Conservation (phyloP, 2,329 filamentous ascomycete genomes). For the Fusarium virguliforme region DNA sequence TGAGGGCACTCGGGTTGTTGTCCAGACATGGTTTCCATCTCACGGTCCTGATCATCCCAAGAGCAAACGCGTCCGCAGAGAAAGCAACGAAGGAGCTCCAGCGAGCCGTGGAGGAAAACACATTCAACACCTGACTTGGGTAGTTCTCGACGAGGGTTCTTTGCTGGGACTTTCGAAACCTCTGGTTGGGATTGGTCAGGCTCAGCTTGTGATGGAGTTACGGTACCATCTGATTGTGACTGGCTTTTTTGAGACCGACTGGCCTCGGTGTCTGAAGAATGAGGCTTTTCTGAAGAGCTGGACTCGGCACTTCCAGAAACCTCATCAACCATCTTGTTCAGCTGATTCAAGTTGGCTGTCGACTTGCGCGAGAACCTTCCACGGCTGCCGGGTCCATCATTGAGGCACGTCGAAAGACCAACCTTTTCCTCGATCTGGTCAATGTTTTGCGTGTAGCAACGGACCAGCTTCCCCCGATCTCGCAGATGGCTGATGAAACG, state of each 20-base stretch:
- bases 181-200: conserved; percentile 43
- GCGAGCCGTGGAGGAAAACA: conserved; percentile 81
- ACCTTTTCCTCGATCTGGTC: conserved; percentile 81
- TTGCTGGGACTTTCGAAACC: conserved; percentile 36
- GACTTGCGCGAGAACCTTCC: conserved; percentile 71
- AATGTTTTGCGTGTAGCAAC: conserved; percentile 84
- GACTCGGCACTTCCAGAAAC: conserved; percentile 41
- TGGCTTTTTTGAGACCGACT: conserved; percentile 35
- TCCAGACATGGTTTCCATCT: conserved; percentile 72
- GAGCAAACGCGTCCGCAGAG: conserved; percentile 71
- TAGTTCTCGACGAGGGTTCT: conserved; percentile 50
- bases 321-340: conserved; percentile 59
- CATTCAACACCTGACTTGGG: conserved; percentile 70
- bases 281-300: conserved; percentile 44
- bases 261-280: conserved; percentile 43
- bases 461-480: conserved; percentile 77
- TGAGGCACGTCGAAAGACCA: conserved; percentile 75
- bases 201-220: conserved; percentile 36
- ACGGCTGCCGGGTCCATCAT: conserved; percentile 73
- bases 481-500: conserved; percentile 78
- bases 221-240: conserved; percentile 35
- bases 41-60: conserved; percentile 72
- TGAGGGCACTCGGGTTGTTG: conserved; percentile 78
- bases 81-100: conserved; percentile 76
- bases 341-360: conserved; percentile 55